Evolutionary conservation across 2,329 filamentous ascomycete species (phyloP).

Genomic region (Trichoderma koningiopsis): DNA sequence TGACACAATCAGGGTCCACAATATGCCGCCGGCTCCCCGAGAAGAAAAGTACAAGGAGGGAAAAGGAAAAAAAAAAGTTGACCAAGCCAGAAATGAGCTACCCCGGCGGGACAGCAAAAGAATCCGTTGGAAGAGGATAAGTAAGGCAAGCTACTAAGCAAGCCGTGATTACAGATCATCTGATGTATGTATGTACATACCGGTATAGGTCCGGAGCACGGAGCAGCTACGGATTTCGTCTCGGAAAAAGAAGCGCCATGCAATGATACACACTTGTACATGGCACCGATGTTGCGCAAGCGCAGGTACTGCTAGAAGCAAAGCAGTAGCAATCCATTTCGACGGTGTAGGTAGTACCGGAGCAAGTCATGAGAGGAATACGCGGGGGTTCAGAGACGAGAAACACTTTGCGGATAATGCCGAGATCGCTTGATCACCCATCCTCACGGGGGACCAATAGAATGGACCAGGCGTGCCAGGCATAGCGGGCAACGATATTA

Average conservation of each 20-base stretch:
- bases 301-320: not conserved
- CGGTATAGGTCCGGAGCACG: not conserved
- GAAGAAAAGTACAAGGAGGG: not conserved
- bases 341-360: not conserved
- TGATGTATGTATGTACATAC: not conserved
- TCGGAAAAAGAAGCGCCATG: not conserved
- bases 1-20: constrained; percentile 19
- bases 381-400: not conserved
- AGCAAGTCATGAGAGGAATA: constrained; percentile 12
- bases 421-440: constrained; percentile 22
- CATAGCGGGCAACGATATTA: constrained; percentile 3
- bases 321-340: not conserved
- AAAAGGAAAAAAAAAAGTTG: not conserved
- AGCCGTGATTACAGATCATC: constrained; percentile 22
- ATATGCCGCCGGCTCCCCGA: not conserved
- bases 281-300: not conserved
- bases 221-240: constrained; percentile 6
- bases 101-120: constrained; percentile 15
- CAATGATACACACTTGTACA: too few species aligned
- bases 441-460: constrained; percentile 16
- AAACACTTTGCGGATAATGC: constrained; percentile 20
- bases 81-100: constrained; percentile 7
- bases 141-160: constrained; percentile 1
- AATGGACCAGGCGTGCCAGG: not conserved
- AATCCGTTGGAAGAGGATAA: constrained; percentile 12